Evolutionary conservation across 169 alveolate species (phyloP), one percentile per base, ranked within the genome.

Genomic region (Besnoitia besnoiti): DNA sequence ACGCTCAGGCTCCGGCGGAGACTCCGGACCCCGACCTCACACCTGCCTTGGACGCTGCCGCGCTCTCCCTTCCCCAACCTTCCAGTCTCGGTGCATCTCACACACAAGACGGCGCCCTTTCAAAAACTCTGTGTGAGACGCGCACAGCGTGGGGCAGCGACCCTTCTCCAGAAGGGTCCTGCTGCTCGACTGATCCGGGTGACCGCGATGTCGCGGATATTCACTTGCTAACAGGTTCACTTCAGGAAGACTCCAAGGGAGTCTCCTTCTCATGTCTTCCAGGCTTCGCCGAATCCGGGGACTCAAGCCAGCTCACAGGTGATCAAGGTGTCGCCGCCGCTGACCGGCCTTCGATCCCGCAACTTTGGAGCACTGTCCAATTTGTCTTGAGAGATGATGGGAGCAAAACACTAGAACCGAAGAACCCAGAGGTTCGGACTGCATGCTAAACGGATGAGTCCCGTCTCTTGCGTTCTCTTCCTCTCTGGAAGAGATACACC

Each of bases 171-270:
- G 84, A 73, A 73, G 84, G 84, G 0, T 73, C 84, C 46, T 73
- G 84, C 44, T 39, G 84, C 46, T 73, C 84, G 84, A 73, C 84
- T 7, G 33, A 73, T 73, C 14, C 84, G 0, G 84, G 84, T 2
- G 84, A 73, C 67, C 24, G 24, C 73, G 73, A 55, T 55, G 27
- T 55, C 73, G 73, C 73, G 16, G 73, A 55, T 21, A 0, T 55
- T 55, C 73, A 33, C 3, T 24, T 55, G 73, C 73, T 55, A 55
- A 33, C 73, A 12, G 73, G 73, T 10, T 0, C 27, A 27, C 8
- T 55, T 33, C 35, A 55, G 7, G 73, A 55, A 3, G 73, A 0
- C 35, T 27, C 73, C 8, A 16, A 27, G 16, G 8, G 73, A 21
- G 0, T 27, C 5, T 4, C 27, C 73, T 33, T 55, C 16, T 12